A percentile compares a stretch with the other conserved stretches of the same genome.
These are phyloP conservation scores for Angomonas deanei DNA, from an alignment of 208 protist species.

Conservation along the genomic window DNA sequence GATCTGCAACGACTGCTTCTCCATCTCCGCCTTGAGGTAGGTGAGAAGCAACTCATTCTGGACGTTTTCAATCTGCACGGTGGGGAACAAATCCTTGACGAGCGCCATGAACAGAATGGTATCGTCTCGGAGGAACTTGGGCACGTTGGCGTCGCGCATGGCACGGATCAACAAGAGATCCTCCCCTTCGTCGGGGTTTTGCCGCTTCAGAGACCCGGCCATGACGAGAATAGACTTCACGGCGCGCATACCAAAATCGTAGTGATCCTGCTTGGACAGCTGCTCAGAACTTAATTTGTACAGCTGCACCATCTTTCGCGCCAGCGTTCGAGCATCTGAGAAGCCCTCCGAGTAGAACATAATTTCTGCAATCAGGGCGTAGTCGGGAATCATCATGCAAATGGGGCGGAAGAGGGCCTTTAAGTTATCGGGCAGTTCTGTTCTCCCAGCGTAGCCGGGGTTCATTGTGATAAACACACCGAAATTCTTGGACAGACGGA, in stretches of 20 bases:
- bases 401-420: constrained; percentile 97
- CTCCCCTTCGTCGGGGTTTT: constrained; percentile 86
- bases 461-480: constrained; percentile 98
- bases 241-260: constrained; percentile 96
- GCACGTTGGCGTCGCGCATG: constrained; percentile 93
- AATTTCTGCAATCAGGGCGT: constrained; percentile 95
- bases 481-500: constrained; percentile 90
- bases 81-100: constrained; percentile 92
- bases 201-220: constrained; percentile 90
- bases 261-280: constrained; percentile 95
- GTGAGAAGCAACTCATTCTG: constrained; percentile 74
- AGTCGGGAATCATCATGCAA: constrained; percentile 97
- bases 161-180: constrained; percentile 94
- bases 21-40: constrained; percentile 73
- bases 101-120: constrained; percentile 92
- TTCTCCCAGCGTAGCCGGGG: constrained; percentile 96
- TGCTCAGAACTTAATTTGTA: constrained; percentile 95
- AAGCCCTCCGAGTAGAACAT: constrained; percentile 98
- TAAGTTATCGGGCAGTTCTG: constrained; percentile 96
- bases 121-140: constrained; percentile 94
- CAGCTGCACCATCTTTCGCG: constrained; percentile 95
- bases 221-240: constrained; percentile 95
- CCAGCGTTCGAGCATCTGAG: constrained; percentile 89
- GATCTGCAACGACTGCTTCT: constrained; percentile 59
- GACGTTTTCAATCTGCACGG: constrained; percentile 73